Evolutionary conservation across 1,139 yeast genomes (phyloP).

Genomic region (Magnusiomyces paraingens): DNA sequence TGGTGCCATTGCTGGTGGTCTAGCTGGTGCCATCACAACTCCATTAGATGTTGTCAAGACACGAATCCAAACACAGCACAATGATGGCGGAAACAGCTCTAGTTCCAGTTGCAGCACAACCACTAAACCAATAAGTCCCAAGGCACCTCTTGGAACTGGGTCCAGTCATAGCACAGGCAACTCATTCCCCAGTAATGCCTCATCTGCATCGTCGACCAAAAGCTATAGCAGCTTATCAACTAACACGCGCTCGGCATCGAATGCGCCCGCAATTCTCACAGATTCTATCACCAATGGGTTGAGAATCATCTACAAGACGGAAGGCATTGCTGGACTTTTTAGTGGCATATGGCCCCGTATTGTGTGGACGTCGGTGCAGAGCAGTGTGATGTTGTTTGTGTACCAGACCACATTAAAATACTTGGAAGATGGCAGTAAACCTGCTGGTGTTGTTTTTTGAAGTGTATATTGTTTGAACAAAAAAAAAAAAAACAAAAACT

Average conservation of each 20-base stretch:
- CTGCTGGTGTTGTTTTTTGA: too few relatives aligned
- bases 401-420: constrained; percentile 49
- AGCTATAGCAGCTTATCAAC: constrained; percentile 17
- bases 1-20: constrained; percentile 96
- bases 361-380: constrained; percentile 94
- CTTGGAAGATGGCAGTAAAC: constrained; percentile 17
- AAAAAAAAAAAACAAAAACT: too few relatives aligned
- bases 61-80: constrained; percentile 70
- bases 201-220: constrained; percentile 23
- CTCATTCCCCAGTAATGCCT: constrained; percentile 16
- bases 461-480: too few relatives aligned
- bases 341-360: constrained; percentile 95
- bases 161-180: constrained; percentile 9
- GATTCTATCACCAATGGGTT: constrained; percentile 61
- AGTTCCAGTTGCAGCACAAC: constrained; percentile 17
- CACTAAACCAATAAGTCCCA: constrained; percentile 15
- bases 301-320: constrained; percentile 57
- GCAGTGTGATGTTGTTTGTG: constrained; percentile 85
- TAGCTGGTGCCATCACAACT: constrained; percentile 80
- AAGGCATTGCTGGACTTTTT: constrained; percentile 76
- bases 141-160: constrained; percentile 11
- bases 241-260: constrained; percentile 27
- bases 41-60: constrained; percentile 93
- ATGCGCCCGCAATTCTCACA: constrained; percentile 33
- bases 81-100: constrained; percentile 8